Base-by-base conservation (phyloP, 371 early-diverging fungal genomes). In the Encephalitozoon intestinalis region DNA sequence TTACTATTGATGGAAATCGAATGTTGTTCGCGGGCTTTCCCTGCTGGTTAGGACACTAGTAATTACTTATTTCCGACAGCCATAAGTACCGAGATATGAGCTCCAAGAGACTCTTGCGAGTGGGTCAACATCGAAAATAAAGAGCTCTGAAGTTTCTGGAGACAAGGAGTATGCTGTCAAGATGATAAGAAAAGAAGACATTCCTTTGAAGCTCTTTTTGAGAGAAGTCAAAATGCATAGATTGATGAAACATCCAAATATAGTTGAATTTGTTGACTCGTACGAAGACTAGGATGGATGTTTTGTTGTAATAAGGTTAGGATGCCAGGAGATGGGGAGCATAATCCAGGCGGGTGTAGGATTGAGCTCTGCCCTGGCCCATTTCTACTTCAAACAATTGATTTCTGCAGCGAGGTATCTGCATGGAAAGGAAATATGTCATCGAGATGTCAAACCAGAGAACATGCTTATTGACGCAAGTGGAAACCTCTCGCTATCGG, bases 181-280 rank as follows among this genome's bases (percentile, higher is more conserved):
- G 73, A 74, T 84, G 8, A 73, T 84, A 23, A 54, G 58, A n/a
- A 67, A 73, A 21, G n/a, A 21, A 39, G 12, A 18, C 2, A 71
- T 58, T n/a, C 12, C 46, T 26, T 15, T 34, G 23, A 39, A 68
- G 40, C 46, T 43, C 5, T 64, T 72, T 73, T 65, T 73, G 67
- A 91, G 92, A 81, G 95, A 94, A 79, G 88, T 90, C 0, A 85
- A 88, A 53, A 91, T 93, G 73, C 91, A 92, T 87, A 87, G 90
- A n/a, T 88, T 88, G 65, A 78, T 94, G 28, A 87, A 86, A 31
- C 92, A 92, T 78, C 85, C 87, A 26, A 89, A 90, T 44, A 90
- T 94, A 49, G 87, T 91, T 30, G 85, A 86, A 73, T 84, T 93
- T 43, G 82, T 88, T 11, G 88, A 87, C 9, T 88, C 88, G 70